These are phyloP conservation scores for Pogostemon cablin DNA, from an alignment of 257 asterid genomes.

Conservation along the genomic window DNA sequence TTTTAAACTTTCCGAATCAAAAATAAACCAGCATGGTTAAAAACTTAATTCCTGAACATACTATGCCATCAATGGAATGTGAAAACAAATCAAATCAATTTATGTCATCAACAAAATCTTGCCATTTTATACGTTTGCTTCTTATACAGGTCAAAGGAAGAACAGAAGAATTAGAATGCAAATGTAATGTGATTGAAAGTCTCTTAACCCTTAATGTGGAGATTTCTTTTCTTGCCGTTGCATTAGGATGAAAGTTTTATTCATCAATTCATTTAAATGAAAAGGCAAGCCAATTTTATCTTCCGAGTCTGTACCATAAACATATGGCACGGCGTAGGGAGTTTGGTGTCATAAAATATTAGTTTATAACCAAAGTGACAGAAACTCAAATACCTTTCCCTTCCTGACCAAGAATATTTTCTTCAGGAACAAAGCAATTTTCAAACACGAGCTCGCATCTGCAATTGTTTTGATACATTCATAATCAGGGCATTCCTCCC, in stretches of 20 bases:
- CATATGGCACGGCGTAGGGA: not conserved
- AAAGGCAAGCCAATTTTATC: not conserved
- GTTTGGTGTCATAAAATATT: no score
- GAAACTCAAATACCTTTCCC: slow-evolving; percentile 74
- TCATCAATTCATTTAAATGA: not conserved
- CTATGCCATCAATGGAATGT: not conserved
- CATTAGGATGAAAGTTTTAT: not conserved
- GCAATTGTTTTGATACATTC: slow-evolving; percentile 38
- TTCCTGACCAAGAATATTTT: slow-evolving; percentile 88
- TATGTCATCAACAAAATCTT: not conserved
- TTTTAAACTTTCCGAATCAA: no score
- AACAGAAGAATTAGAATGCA: no score
- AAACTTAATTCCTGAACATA: not conserved
- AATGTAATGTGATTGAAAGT: not conserved
- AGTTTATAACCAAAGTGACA: not conserved
- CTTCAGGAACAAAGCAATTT: slow-evolving; percentile 88
- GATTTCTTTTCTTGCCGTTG: no score
- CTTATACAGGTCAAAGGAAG: not conserved
- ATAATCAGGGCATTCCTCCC: slow-evolving; percentile 28
- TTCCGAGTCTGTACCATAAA: not conserved
- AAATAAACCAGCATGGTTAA: not conserved
- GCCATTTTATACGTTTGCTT: not conserved
- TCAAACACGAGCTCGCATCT: slow-evolving; percentile 99
- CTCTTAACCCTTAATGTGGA: not conserved
- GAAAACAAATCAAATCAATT: not conserved